Evolutionary conservation across 1,284 basidiomycete species (phyloP), one percentile per base, ranked within the genome.

Genomic region (Rhodotorula sp.): DNA sequence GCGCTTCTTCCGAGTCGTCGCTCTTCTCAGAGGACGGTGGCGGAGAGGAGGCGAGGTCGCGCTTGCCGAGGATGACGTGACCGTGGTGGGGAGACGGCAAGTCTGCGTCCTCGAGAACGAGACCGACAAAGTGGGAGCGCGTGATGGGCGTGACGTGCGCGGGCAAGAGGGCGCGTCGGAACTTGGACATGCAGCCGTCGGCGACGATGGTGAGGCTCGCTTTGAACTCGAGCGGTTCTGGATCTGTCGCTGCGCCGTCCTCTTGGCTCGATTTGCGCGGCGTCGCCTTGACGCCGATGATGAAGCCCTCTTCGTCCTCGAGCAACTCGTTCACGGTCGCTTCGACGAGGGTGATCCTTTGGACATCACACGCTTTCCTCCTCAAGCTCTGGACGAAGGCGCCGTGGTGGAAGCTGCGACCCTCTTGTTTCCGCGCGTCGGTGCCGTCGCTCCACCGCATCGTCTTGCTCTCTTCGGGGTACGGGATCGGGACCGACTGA

Each of bases 361-460:
- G 19, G 1, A 64, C 62, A 21, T 45, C 87, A 47, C 80, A 79
- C 52, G 90, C 91, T 70, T 89, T 89, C 57, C 83, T 83, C 50
- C 95, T 85, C 61, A 99, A 82, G 23, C 86, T 85, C 85, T 90
- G 89, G 72, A 99, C 88, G 77, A 99, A 94, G 67, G 87, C 85
- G n/a, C 95, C 95, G 80, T 98, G 95, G 83, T 98, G 95, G 82
- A 98, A 98, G 72, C 88, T 89, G 67, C 93, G 84, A 0, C 95
- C 85, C 73, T 85, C 84, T 77, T 83, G 48, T 81, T 83, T 67
- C 79, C 76, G 57, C 60, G 55, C 60, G 34, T 57, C 69, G 14
- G 45, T 64, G 59, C 64, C 62, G 50, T 62, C 60, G 75, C 68
- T 72, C 72, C 76, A 76, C 3, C 69, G 65, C 55, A 68, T 81